Evolutionary conservation across 352 stramenopile species (phyloP).

Genomic region (Peronospora belbahrii): DNA sequence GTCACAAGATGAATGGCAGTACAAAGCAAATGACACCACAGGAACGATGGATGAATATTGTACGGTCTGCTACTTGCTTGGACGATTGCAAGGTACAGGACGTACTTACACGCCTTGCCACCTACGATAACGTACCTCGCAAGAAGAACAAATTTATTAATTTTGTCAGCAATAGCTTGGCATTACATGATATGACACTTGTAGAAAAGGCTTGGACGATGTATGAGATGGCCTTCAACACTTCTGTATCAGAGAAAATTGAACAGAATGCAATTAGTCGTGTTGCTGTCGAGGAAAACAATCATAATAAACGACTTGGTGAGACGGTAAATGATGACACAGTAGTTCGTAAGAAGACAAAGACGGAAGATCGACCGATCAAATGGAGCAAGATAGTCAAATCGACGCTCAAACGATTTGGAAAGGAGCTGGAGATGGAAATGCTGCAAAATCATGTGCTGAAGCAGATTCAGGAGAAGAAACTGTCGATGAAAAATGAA

Average conservation of each 20-base stretch:
- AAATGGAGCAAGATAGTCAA: slow-evolving; percentile 76
- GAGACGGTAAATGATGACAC: slow-evolving; percentile 26
- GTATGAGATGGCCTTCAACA: slow-evolving; percentile 60
- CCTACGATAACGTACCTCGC: slow-evolving; percentile 87
- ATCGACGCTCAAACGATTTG: slow-evolving; percentile 36
- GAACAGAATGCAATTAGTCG: slow-evolving; percentile 2
- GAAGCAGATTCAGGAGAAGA: slow-evolving; percentile 33
- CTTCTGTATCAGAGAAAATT: slow-evolving; percentile 13
- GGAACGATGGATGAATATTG: slow-evolving; percentile 79
- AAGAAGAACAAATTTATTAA: slow-evolving; percentile 93
- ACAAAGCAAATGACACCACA: slow-evolving; percentile 86
- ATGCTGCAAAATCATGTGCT: slow-evolving; percentile 42
- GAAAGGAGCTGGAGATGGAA: slow-evolving; percentile 49
- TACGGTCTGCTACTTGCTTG: slow-evolving; percentile 43
- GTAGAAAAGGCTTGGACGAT: slow-evolving; percentile 67
- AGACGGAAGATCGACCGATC: slow-evolving; percentile 39
- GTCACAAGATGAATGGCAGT: slow-evolving; percentile 33
- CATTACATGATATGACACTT: slow-evolving; percentile 32
- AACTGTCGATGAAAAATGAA: slow-evolving; percentile 43
- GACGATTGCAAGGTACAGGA: slow-evolving; percentile 51
- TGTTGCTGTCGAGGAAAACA: slow-evolving; percentile 1
- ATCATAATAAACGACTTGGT: slow-evolving; percentile 41
- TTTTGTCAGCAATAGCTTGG: slow-evolving; percentile 85
- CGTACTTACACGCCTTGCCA: slow-evolving; percentile 66
- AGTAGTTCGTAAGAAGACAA: slow-evolving; percentile 34